phyloP scores from a whole-genome alignment of 2,329 filamentous ascomycete genomes.

The Colletotrichum sp. region DNA sequence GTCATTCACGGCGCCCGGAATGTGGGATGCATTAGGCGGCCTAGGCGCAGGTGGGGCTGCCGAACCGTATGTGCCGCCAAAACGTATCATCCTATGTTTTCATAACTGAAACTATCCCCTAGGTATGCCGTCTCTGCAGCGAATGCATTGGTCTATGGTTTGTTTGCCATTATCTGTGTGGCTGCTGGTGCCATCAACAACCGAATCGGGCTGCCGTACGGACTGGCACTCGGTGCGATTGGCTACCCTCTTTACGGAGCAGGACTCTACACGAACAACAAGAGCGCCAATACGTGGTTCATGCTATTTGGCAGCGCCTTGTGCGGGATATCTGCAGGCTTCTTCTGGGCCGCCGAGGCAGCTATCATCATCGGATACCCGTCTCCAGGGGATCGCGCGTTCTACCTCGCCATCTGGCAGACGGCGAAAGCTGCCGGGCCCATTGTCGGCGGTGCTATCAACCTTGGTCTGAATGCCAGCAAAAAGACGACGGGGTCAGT shows the following conservation, averaged over 20 bases:
- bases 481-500: slow-evolving; percentile 62
- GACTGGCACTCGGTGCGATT: background rate
- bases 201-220: background rate
- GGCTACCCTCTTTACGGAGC: slow-evolving; percentile 1
- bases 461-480: slow-evolving; percentile 65
- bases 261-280: slow-evolving; percentile 1
- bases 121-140: background rate
- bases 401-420: slow-evolving; percentile 3
- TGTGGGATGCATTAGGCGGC: slow-evolving; percentile 10
- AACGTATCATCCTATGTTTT: background rate
- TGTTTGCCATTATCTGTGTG: slow-evolving; percentile 3
- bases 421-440: slow-evolving; percentile 4
- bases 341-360: slow-evolving; percentile 41
- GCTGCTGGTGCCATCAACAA: slow-evolving; percentile 6
- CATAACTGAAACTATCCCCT: background rate
- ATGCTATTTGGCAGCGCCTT: slow-evolving; percentile 64
- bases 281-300: slow-evolving; percentile 58
- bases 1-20: slow-evolving; percentile 2
- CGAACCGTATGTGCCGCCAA: background rate
- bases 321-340: slow-evolving; percentile 43
- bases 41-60: slow-evolving; percentile 3
- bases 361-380: slow-evolving; percentile 63
- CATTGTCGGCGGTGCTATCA: slow-evolving; percentile 69
- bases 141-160: background rate
- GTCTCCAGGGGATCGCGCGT: background rate